phyloP scores from a whole-genome alignment of 371 early-diverging fungal genomes.

The Mucor irregularis region DNA sequence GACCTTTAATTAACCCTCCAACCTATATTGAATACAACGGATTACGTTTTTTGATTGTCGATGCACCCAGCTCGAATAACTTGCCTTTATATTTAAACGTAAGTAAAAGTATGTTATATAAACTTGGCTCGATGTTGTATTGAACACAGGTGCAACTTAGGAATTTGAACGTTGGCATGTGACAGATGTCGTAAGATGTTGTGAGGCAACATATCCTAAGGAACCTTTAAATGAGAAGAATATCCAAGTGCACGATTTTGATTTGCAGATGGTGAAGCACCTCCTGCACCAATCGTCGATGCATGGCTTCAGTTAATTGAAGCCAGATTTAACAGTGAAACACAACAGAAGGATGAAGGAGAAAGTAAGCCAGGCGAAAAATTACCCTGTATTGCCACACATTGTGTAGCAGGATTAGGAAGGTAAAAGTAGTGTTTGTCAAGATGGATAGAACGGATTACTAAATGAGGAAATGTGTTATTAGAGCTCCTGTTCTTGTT shows the following conservation, averaged over 20 bases:
- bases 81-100: constrained; percentile 49
- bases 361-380: constrained; percentile 16
- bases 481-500: constrained; percentile 71
- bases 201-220: constrained; percentile 88
- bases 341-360: constrained; percentile 21
- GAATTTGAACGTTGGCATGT: constrained; percentile 65
- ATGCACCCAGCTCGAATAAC: constrained; percentile 53
- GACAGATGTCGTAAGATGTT: constrained; percentile 88
- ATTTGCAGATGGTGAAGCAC: constrained; percentile 87
- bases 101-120: constrained; percentile 7
- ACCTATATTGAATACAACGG: constrained; percentile 49
- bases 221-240: constrained; percentile 61
- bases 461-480: background rate
- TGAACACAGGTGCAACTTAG: constrained; percentile 4
- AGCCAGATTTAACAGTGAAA: constrained; percentile 41
- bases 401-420: constrained; percentile 89
- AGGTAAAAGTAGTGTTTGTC: no score
- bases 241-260: constrained; percentile 84
- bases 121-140: background rate
- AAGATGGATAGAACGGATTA: background rate
- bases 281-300: constrained; percentile 71
- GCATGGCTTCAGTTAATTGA: constrained; percentile 80
- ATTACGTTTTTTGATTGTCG: constrained; percentile 51
- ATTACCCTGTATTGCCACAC: constrained; percentile 69
- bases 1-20: constrained; percentile 52